Evolutionary conservation across 164 flowering plant genomes (phyloP), one percentile per base, ranked within the genome.

Genomic region (Liriodendron chinense): DNA sequence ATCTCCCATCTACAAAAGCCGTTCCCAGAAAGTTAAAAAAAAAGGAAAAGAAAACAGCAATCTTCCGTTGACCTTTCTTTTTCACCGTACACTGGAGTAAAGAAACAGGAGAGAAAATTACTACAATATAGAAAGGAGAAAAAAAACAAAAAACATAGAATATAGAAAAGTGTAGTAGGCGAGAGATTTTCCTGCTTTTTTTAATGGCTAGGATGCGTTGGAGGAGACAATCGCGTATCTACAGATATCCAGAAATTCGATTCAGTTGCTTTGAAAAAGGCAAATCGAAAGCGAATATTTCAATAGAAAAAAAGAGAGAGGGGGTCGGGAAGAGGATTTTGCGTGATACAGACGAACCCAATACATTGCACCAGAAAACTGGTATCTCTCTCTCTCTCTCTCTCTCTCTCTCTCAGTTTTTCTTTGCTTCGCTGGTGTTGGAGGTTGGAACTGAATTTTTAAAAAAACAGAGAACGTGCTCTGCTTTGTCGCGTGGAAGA

Each of bases 161-260:
- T 74, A 79, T 18, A 71, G 76, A 74, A 71, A 73, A 78, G 71
- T 34, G 76, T 77, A n/a, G 72, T 65, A 34, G 43, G 69, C 68
- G 75, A 67, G 69, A 68, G 76, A 53, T 53, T 53, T 53, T 53
- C 59, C 18, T 12, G 59, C 49, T 74, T 69, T 73, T 65, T 77
- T 80, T 77, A 76, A 70, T 43, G 78, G 76, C 75, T 70, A 72
- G 57, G 76, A 84, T 84, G 80, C 78, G 73, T 70, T 70, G 74
- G 78, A 63, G 69, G 69, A 25, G 91, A 87, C 87, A 85, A 78
- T n/a, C 79, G 88, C 93, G 89, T 90, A 88, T 92, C 97, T 87
- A 64, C 74, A 77, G 81, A 92, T 86, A 88, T 87, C 97, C 82
- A 83, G 77, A 85, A 90, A 90, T 91, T 91, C 91, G 93, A 88